These are phyloP conservation scores for Saxophila tyrrhenica DNA, from an alignment of 495 filamentous ascomycete genomes.

Conservation along the genomic window DNA sequence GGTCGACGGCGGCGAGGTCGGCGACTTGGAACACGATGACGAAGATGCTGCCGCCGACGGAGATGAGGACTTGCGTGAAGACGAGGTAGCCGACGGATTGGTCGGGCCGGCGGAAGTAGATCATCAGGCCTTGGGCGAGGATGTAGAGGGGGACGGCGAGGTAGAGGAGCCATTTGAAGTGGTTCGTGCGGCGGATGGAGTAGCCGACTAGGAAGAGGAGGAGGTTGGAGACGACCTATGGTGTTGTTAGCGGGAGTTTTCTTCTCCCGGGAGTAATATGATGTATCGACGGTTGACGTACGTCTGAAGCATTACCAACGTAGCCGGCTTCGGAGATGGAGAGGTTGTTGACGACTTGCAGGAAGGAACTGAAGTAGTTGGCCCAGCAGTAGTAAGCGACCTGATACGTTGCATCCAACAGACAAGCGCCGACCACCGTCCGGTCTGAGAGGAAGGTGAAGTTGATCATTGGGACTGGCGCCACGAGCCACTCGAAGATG, in stretches of 20 bases:
- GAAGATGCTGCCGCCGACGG: constrained; percentile 51
- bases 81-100: constrained; percentile 49
- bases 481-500: constrained; percentile 6
- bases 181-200: constrained; percentile 34
- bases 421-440: constrained; percentile 15
- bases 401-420: constrained; percentile 2
- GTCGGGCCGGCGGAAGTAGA: constrained; percentile 46
- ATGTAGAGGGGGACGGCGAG: constrained; percentile 51
- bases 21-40: constrained; percentile 56
- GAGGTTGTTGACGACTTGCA: constrained; percentile 13
- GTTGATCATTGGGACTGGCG: constrained; percentile 6
- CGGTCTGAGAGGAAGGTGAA: constrained; percentile 12
- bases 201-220: constrained; percentile 45
- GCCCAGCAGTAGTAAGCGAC: constrained; percentile 16
- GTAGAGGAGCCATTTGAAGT: constrained; percentile 32
- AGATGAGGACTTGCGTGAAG: constrained; percentile 66
- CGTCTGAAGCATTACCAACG: constrained; percentile 40
- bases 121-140: constrained; percentile 52
- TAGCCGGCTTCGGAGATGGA: constrained; percentile 23
- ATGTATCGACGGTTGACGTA: neutral
- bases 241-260: neutral
- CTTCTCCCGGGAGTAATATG: neutral
- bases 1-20: constrained; percentile 50
- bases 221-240: constrained; percentile 34
- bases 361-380: constrained; percentile 17